Evolutionary conservation across 495 filamentous ascomycete species (phyloP).

Genomic region (Evernia prunastri): DNA sequence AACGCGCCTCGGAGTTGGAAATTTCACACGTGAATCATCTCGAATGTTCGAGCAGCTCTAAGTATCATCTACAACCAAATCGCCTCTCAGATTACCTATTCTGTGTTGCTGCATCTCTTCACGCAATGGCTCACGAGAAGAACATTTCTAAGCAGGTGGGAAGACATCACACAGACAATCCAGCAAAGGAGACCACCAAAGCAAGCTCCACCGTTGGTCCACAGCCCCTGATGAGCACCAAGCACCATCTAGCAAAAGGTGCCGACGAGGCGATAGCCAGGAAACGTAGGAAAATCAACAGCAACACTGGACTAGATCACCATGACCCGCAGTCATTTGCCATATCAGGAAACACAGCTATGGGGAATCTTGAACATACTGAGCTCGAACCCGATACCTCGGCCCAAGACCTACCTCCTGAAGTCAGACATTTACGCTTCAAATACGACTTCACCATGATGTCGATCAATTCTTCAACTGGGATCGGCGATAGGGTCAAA

Average conservation of each 20-base stretch:
- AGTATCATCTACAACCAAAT: neutral
- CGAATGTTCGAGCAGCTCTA: neutral
- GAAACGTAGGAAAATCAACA: constrained; percentile 10
- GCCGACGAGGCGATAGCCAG: neutral
- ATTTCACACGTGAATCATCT: neutral
- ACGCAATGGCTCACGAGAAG: constrained; percentile 5
- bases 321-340: neutral
- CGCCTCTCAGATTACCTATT: neutral
- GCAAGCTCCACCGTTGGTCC: neutral
- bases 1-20: neutral
- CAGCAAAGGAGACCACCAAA: neutral
- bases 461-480: constrained; percentile 47
- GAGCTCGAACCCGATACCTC: neutral
- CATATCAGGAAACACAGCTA: neutral
- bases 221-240: neutral
- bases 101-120: neutral
- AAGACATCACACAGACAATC: neutral
- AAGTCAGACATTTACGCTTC: constrained; percentile 11
- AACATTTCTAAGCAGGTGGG: neutral
- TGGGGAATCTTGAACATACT: neutral
- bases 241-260: neutral
- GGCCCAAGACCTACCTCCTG: constrained; percentile 5
- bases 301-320: constrained; percentile 4
- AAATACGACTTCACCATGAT: constrained; percentile 23
- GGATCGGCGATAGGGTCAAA: constrained; percentile 48